Evolutionary conservation across 1,284 basidiomycete species (phyloP).

Genomic region (Ustilago sp.): DNA sequence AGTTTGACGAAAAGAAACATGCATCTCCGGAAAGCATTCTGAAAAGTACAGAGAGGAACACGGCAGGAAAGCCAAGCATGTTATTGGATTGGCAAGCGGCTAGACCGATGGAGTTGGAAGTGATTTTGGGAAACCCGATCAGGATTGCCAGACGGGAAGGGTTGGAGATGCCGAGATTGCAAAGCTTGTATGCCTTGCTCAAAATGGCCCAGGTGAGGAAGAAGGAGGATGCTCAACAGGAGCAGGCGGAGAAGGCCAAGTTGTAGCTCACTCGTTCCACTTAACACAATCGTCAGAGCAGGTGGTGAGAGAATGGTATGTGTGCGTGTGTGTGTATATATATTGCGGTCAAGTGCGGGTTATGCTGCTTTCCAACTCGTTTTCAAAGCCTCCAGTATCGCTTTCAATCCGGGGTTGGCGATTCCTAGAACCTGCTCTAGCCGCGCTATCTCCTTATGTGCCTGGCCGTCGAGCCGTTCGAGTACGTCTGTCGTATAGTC

Average conservation of each 20-base stretch:
- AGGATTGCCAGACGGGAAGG: constrained; percentile 69
- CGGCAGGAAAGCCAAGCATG: constrained; percentile 70
- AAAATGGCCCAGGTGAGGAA: constrained; percentile 68
- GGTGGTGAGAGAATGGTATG: background rate
- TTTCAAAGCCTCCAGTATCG: constrained; percentile 53
- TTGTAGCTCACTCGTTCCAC: background rate
- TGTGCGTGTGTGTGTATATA: too few relatives aligned
- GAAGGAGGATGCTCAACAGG: constrained; percentile 29
- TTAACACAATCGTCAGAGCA: background rate
- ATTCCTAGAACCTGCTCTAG: constrained; percentile 39
- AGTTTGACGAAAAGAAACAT: constrained; percentile 67
- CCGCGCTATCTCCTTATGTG: constrained; percentile 46
- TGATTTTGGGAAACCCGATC: constrained; percentile 68
- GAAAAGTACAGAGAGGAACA: constrained; percentile 70
- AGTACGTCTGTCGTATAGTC: constrained; percentile 65
- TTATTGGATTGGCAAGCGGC: constrained; percentile 71
- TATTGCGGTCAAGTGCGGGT: background rate
- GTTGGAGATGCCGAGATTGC: constrained; percentile 70
- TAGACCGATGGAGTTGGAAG: constrained; percentile 71
- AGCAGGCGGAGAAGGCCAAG: constrained; percentile 16
- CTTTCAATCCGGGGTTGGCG: constrained; percentile 42
- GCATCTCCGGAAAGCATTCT: constrained; percentile 70
- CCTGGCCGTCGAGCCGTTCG: constrained; percentile 49
- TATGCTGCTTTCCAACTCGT: constrained; percentile 37
- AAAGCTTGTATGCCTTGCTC: constrained; percentile 71